Base-by-base conservation (phyloP, 805 yeast genomes). In the Ogataea parapolymorpha region DNA sequence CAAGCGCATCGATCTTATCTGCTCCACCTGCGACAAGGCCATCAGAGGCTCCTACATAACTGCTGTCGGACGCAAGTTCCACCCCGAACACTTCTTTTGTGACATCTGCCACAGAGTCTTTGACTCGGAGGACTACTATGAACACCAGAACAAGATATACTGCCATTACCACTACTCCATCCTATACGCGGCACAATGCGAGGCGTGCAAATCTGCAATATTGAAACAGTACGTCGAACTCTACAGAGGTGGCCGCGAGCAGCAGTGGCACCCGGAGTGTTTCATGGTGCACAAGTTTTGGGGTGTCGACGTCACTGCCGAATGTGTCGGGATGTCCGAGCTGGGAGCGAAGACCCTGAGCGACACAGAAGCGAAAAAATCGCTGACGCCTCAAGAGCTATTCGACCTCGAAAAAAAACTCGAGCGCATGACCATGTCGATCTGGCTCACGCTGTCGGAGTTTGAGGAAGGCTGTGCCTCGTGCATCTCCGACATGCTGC, bases 201-300 rank as follows among this genome's bases (percentile, higher is more conserved):
- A 87, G 66, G 96, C 98, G 24, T 93, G 99, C 66, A 75, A 81
- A 43, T 82, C 86, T 26, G 86, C 97, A 1, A 93, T 95, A 38
- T 76, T 95, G 26, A 89, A 89, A 58, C 98, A 93, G 59, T 93
- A 89, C 62, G 96, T 91, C 26, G 96, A 91, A 62, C 79, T 91
- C 32, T 86, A 80, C 46, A 74, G 93, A 51, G 96, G 96, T 37
- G 96, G 96, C 16, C 75, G 82, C 51, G 83, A 85, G 44, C 95
- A 90, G 61, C 95, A 88, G 59, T 93, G 99, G 99, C 99, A 93
- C 64, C 98, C 97, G 2, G 98, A 95, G 61, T 93, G 99, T 68
- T 93, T 89, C 59, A 95, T 95, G 89, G 95, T 93, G 35, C 90
- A 85, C 68, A 90, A 90, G 62, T 90, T 88, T 56, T 93, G 99